Conservation (phyloP, 2,329 filamentous ascomycete species). For the Epichloe brachyelytri region DNA sequence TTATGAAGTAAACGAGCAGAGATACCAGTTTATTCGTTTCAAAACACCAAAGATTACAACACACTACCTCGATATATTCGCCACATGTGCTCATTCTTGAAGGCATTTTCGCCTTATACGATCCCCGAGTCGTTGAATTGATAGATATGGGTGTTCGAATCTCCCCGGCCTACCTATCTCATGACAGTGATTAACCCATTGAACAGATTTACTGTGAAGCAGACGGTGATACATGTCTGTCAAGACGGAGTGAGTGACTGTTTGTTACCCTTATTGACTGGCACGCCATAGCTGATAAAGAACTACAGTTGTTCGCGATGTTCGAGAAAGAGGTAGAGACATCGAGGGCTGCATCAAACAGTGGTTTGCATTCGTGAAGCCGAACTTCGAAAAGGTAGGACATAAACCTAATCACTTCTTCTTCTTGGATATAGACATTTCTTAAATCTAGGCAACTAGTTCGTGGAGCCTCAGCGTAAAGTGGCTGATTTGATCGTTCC, state of each 20-base stretch:
- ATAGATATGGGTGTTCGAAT: slow-evolving; percentile 70
- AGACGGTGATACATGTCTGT: slow-evolving; percentile 86
- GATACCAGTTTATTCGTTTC: slow-evolving; percentile 90
- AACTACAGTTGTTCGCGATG: slow-evolving; percentile 65
- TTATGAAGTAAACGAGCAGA: slow-evolving; percentile 63
- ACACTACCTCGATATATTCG: slow-evolving; percentile 85
- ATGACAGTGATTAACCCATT: slow-evolving; percentile 1
- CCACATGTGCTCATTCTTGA: slow-evolving; percentile 92
- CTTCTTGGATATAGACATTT: background rate
- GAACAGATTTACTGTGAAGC: slow-evolving; percentile 87
- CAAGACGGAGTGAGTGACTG: slow-evolving; percentile 56
- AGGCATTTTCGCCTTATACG: slow-evolving; percentile 90
- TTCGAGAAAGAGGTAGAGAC: slow-evolving; percentile 77
- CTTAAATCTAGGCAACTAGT: slow-evolving; percentile 29
- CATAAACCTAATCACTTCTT: background rate
- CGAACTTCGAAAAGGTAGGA: slow-evolving; percentile 69
- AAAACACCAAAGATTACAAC: slow-evolving; percentile 67
- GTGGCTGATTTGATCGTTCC: slow-evolving; percentile 89
- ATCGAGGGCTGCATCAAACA: slow-evolving; percentile 96
- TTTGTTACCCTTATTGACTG: slow-evolving; percentile 3
- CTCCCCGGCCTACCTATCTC: background rate
- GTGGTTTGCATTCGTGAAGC: slow-evolving; percentile 94
- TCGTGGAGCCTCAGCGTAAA: slow-evolving; percentile 80
- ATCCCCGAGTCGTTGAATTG: slow-evolving; percentile 70
- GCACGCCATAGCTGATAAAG: slow-evolving; percentile 3